These are phyloP conservation scores for Boletellus ananas DNA, from an alignment of 768 basidiomycete genomes.

Conservation along the genomic window DNA sequence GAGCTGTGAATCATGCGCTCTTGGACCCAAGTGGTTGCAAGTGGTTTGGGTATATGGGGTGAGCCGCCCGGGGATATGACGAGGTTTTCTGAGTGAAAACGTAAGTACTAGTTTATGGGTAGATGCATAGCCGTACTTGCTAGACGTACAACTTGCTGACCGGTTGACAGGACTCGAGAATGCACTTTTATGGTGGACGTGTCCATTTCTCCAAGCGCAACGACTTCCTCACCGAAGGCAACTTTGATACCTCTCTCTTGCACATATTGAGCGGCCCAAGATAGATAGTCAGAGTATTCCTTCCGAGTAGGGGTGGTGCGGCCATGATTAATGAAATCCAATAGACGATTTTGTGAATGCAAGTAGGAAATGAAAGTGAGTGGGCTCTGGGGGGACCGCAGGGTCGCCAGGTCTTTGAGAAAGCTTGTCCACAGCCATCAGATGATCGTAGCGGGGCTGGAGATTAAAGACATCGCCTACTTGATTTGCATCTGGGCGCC, in stretches of 20 bases:
- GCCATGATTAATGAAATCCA: constrained; percentile 49
- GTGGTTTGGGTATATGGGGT: no score
- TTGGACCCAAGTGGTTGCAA: no score
- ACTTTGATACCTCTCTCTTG: constrained; percentile 41
- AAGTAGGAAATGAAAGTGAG: no score
- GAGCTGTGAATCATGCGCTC: no score
- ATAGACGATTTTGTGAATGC: no score
- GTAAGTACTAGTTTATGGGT: not conserved
- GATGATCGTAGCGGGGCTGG: no score
- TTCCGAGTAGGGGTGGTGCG: constrained; percentile 49
- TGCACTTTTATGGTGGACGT: constrained; percentile 38
- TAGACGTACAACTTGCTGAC: constrained; percentile 26
- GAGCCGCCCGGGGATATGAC: no score
- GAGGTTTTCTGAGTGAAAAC: constrained; percentile 21
- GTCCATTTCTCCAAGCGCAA: constrained; percentile 33
- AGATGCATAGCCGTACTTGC: no score
- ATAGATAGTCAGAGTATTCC: constrained; percentile 52
- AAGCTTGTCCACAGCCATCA: no score
- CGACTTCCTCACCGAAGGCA: constrained; percentile 45
- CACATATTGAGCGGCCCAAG: constrained; percentile 47
- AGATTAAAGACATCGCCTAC: no score
- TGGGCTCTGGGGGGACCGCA: no score
- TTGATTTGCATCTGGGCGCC: constrained; percentile 52
- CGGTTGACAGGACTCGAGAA: constrained; percentile 34
- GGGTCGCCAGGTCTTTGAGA: no score